Base-by-base conservation (phyloP, 768 basidiomycete species). In the Asterophora parasitica region DNA sequence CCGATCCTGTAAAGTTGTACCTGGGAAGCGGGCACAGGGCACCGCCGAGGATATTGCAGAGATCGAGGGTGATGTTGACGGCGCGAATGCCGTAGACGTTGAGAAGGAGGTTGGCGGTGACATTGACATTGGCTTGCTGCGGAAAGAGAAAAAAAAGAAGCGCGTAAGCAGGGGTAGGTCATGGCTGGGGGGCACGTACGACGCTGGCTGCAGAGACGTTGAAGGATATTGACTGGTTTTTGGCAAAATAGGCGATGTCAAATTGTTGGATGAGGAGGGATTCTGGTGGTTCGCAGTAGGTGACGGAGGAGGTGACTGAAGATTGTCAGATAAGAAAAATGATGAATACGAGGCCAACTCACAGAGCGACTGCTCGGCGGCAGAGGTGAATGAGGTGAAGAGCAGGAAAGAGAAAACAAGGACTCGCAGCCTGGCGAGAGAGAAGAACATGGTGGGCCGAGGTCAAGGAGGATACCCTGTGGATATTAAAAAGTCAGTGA, bases 71-170 rank as follows among this genome's bases (percentile, higher is more conserved):
- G 52, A 85, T 60, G 62, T 96, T 96, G 55, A 94, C 59, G 13
- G 86, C 81, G 26, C 81, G 76, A 65, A 85, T 81, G 44, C 92
- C 93, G 56, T 97, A 97, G n/a, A 86, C 87, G 50, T 89, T 87
- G 60, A 93, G 68, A 58, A 88, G 73, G 43, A 96, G 68, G 59
- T 86, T 87, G 28, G 90, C 93, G 3, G 81, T 76, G 45, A 95
- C 89, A 59, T 80, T 91, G 57, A 92, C 75, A 61, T 88, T 80
- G 38, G 81, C 61, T 72, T 83, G 75, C 88, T 89, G 55, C 23
- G 23, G 23, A 23, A 6, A 6, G 23, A 17, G 27, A 4, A 42
- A 33, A 42, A 44, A 28, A 49, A 49, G 55, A 50, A 39, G 46
- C 19, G 43, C 57, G 54, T 55, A 53, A 44, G 50, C 51, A 45